Conservation (phyloP, 2,329 filamentous ascomycete species). For the Mycosphaerella sp. region DNA sequence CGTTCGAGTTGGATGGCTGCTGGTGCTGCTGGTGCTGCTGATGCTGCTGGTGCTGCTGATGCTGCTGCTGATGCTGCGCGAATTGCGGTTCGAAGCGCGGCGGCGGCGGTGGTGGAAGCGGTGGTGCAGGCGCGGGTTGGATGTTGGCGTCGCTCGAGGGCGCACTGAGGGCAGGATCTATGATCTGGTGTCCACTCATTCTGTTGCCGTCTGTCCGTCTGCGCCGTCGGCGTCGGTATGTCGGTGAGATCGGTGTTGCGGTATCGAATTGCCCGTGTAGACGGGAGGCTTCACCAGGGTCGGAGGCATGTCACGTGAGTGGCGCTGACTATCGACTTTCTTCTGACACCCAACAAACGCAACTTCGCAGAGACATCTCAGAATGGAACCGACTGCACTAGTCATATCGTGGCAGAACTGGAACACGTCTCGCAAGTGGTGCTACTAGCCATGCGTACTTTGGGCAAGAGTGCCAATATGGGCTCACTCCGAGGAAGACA, state of each 20-base stretch:
- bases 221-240: not conserved
- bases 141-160: not conserved
- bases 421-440: too few species aligned
- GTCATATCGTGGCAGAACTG: too few species aligned
- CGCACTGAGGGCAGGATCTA: not conserved
- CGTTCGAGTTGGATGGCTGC: conserved; percentile 2
- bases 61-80: not conserved
- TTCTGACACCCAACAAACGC: too few species aligned
- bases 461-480: too few species aligned
- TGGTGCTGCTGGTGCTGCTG: not conserved
- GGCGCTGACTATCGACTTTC: too few species aligned
- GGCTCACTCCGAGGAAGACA: too few species aligned
- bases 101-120: not conserved
- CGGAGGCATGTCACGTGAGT: too few species aligned
- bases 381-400: too few species aligned
- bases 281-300: too few species aligned
- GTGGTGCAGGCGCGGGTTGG: not conserved
- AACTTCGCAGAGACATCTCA: too few species aligned
- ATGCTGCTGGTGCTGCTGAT: not conserved
- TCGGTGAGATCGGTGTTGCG: not conserved
- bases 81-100: not conserved
- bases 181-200: not conserved
- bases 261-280: not conserved
- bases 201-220: not conserved
- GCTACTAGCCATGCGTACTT: too few species aligned